Evolutionary conservation across 2,329 filamentous ascomycete species (phyloP).

Genomic region (Dactylonectria macrodidyma): DNA sequence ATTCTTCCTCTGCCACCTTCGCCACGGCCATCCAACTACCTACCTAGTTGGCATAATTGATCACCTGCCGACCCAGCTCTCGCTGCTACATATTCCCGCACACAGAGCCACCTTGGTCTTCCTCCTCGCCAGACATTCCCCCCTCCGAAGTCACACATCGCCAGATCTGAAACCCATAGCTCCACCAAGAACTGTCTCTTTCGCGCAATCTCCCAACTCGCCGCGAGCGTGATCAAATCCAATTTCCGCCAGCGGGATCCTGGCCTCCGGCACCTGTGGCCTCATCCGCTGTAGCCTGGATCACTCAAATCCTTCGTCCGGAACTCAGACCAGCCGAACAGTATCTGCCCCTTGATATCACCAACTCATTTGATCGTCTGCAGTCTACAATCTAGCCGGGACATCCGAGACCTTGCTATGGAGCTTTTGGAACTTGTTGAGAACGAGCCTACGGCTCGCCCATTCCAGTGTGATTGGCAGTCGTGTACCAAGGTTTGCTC

Average conservation of each 20-base stretch:
- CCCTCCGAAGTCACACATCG: slow-evolving; percentile 1
- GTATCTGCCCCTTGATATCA: neutral
- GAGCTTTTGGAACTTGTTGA: slow-evolving; percentile 77
- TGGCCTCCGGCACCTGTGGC: slow-evolving; percentile 9
- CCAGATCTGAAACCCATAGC: neutral
- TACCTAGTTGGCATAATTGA: slow-evolving; percentile 14
- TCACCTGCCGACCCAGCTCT: slow-evolving; percentile 3
- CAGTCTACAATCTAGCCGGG: slow-evolving; percentile 2
- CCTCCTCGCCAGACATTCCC: neutral
- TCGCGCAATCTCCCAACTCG: slow-evolving; percentile 1
- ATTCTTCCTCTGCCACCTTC: slow-evolving; percentile 11
- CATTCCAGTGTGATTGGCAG: slow-evolving; percentile 76
- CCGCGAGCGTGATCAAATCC: slow-evolving; percentile 12
- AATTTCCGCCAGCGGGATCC: slow-evolving; percentile 15
- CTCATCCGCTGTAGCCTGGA: slow-evolving; percentile 13
- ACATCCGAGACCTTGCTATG: slow-evolving; percentile 53
- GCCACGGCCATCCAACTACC: slow-evolving; percentile 7
- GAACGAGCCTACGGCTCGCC: slow-evolving; percentile 73
- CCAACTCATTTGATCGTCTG: slow-evolving; percentile 11
- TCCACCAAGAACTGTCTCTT: slow-evolving; percentile 5
- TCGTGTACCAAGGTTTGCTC: slow-evolving; percentile 70
- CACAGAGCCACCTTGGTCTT: neutral
- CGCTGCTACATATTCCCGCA: neutral
- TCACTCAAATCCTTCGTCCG: slow-evolving; percentile 24
- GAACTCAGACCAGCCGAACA: slow-evolving; percentile 27